Conservation (phyloP, 805 yeast species). For the Starmerella floricola region DNA sequence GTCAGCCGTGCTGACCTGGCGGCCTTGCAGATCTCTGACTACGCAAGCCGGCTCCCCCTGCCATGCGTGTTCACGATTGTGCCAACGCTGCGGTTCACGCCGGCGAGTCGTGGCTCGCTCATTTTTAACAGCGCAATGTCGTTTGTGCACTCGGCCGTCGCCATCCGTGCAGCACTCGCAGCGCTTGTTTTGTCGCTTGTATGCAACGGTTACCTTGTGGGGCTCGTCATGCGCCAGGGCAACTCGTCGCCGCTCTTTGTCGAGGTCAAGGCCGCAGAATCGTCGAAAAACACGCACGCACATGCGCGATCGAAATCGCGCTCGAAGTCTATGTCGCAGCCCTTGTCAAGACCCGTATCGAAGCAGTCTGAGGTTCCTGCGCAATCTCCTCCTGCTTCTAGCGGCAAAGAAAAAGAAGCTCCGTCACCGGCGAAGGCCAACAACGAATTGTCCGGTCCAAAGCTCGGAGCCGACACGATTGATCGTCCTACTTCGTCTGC, state of each 20-base stretch:
- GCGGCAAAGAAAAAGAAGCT: too few relatives aligned
- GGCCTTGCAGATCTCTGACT: slow-evolving; percentile 14
- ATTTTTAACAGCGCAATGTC: slow-evolving; percentile 11
- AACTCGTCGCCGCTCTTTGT: slow-evolving; percentile 20
- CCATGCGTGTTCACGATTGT: slow-evolving; percentile 29
- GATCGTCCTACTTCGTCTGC: too few relatives aligned
- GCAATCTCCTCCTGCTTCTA: too few relatives aligned
- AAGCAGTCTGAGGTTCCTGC: too few relatives aligned
- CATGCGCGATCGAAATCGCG: too few relatives aligned
- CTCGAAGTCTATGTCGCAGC: too few relatives aligned
- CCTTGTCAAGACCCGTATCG: too few relatives aligned
- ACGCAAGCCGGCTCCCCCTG: slow-evolving; percentile 11
- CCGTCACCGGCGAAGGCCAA: too few relatives aligned
- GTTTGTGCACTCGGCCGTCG: slow-evolving; percentile 12
- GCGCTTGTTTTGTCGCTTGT: slow-evolving; percentile 64
- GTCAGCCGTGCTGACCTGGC: slow-evolving; percentile 19
- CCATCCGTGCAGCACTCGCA: slow-evolving; percentile 41
- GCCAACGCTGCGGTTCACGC: slow-evolving; percentile 31
- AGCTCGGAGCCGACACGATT: too few relatives aligned
- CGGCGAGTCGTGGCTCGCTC: slow-evolving; percentile 12
- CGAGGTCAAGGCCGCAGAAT: slow-evolving; percentile 7
- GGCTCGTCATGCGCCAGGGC: slow-evolving; percentile 44
- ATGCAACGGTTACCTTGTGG: slow-evolving; percentile 72
- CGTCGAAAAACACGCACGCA: background rate
- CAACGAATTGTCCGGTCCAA: too few relatives aligned